Conservation (phyloP, 1,284 basidiomycete species). For the Tilletia setariae region DNA sequence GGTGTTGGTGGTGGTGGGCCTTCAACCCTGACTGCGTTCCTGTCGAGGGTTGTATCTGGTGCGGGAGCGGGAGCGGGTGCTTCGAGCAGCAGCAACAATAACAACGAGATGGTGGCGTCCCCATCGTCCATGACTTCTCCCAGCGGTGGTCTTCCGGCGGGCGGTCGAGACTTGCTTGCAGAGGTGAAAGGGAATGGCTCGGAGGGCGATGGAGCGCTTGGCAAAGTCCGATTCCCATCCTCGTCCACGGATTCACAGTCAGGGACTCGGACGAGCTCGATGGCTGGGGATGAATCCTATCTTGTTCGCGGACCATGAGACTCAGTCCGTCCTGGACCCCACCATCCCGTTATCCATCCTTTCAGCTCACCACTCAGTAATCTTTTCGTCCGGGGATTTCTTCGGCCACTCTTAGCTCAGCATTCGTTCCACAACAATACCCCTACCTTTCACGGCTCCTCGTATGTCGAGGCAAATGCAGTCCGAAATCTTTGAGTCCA, state of each 20-base stretch:
- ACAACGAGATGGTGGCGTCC: too few relatives aligned
- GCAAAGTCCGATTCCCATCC: neutral
- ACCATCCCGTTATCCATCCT: neutral
- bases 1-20: slow-evolving; percentile 19
- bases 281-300: slow-evolving; percentile 13
- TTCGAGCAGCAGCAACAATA: neutral
- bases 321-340: neutral
- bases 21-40: slow-evolving; percentile 38
- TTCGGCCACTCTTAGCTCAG: too few relatives aligned
- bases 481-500: too few relatives aligned
- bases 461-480: too few relatives aligned
- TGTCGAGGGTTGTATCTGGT: slow-evolving; percentile 33
- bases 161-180: neutral
- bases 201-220: neutral
- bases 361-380: neutral
- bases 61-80: neutral
- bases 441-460: too few relatives aligned
- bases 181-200: neutral
- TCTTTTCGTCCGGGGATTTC: too few relatives aligned
- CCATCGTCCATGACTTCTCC: too few relatives aligned
- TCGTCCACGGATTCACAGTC: neutral
- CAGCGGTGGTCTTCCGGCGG: too few relatives aligned
- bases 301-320: slow-evolving; percentile 1
- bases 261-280: slow-evolving; percentile 13
- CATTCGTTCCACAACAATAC: too few relatives aligned